phyloP scores from a whole-genome alignment of 140 eudicot genomes.

The Senecio squalidus region DNA sequence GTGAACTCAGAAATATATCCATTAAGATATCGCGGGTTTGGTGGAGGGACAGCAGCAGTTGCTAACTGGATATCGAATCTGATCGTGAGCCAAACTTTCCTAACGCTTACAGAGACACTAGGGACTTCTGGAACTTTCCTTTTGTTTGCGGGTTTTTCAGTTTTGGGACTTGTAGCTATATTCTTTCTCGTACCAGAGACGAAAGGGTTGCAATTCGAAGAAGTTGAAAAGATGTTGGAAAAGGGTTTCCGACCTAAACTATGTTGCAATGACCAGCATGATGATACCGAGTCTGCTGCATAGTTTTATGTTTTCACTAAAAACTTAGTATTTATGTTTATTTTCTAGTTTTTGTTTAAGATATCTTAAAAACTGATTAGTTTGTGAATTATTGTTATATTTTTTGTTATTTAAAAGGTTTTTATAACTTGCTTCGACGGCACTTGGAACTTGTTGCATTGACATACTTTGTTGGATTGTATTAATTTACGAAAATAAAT shows the following conservation, averaged over 20 bases:
- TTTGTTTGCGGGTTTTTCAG: constrained; percentile 43
- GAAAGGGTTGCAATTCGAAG: constrained; percentile 44
- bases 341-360: too few relatives aligned
- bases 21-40: constrained; percentile 14
- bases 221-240: constrained; percentile 40
- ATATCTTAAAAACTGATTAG: too few relatives aligned
- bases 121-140: constrained; percentile 19
- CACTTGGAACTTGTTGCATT: too few relatives aligned
- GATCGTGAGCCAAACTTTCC: constrained; percentile 13
- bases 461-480: too few relatives aligned
- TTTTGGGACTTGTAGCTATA: constrained; percentile 28
- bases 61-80: constrained; percentile 18
- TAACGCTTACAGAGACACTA: constrained; percentile 8
- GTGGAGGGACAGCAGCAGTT: constrained; percentile 17
- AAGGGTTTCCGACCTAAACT: constrained; percentile 4
- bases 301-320: too few relatives aligned
- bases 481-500: too few relatives aligned
- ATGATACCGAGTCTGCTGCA: too few relatives aligned
- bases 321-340: too few relatives aligned
- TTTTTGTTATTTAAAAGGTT: too few relatives aligned
- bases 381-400: too few relatives aligned
- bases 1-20: constrained; percentile 22
- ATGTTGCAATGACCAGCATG: too few relatives aligned
- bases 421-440: too few relatives aligned
- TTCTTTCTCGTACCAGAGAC: constrained; percentile 45